These are phyloP conservation scores for Schwanniomyces vanrijiae DNA, from an alignment of 805 yeast species.

Conservation along the genomic window DNA sequence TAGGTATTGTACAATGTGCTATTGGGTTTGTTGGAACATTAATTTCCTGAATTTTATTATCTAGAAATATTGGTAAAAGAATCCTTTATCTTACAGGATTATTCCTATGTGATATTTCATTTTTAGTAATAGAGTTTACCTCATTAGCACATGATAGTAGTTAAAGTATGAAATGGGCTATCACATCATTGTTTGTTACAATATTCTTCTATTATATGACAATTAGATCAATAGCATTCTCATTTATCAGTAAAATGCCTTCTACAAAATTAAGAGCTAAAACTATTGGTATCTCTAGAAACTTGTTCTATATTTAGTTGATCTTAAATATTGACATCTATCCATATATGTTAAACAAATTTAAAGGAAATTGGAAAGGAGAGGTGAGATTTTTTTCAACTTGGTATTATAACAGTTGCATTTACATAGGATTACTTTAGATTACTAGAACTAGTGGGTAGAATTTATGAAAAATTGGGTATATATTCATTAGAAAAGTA, in stretches of 20 bases:
- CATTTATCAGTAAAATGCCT: constrained; percentile 43
- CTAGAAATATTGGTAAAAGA: constrained; percentile 37
- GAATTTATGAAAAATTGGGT: constrained; percentile 38
- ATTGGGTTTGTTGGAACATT: constrained; percentile 27
- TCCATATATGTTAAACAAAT: constrained; percentile 32
- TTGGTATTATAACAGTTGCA: constrained; percentile 38
- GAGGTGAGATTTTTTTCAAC: constrained; percentile 43
- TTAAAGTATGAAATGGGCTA: constrained; percentile 20
- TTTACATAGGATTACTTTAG: constrained; percentile 22
- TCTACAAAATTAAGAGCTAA: constrained; percentile 39
- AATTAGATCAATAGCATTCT: constrained; percentile 25
- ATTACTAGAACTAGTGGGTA: constrained; percentile 38
- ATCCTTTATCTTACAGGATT: constrained; percentile 37
- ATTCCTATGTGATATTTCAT: constrained; percentile 26
- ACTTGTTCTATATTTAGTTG: constrained; percentile 29
- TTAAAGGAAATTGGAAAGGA: constrained; percentile 47
- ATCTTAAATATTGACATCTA: constrained; percentile 34
- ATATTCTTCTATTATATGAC: constrained; percentile 32
- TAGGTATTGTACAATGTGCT: constrained; percentile 31
- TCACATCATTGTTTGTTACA: constrained; percentile 19
- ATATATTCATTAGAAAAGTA: constrained; percentile 27
- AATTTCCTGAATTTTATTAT: constrained; percentile 28
- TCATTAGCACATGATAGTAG: constrained; percentile 14
- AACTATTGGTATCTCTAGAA: constrained; percentile 34
- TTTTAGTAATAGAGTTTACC: constrained; percentile 43